Evolutionary conservation across 1,284 basidiomycete genomes (phyloP).

Genomic region (Papiliotrema fonsecae): DNA sequence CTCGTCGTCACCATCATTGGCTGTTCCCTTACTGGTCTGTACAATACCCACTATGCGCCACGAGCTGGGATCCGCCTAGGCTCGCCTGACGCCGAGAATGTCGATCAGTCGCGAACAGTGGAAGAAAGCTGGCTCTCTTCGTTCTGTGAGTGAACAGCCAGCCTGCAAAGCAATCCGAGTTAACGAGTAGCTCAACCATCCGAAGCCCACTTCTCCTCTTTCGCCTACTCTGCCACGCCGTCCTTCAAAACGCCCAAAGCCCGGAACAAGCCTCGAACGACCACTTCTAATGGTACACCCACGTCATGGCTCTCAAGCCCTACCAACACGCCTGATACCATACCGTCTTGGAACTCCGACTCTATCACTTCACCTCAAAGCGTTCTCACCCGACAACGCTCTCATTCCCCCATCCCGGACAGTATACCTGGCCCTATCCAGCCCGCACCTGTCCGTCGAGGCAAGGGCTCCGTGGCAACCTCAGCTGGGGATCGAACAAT

Average conservation of each 20-base stretch:
- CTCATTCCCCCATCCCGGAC: slow-evolving; percentile 4
- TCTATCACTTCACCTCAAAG: slow-evolving; percentile 9
- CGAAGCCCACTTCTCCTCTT: slow-evolving; percentile 18
- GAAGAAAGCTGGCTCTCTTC: slow-evolving; percentile 22
- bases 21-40: slow-evolving; percentile 6
- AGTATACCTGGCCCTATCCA: slow-evolving; percentile 10
- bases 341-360: slow-evolving; percentile 24
- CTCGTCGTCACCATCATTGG: slow-evolving; percentile 6
- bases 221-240: slow-evolving; percentile 18
- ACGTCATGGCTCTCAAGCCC: slow-evolving; percentile 30
- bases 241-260: slow-evolving; percentile 4
- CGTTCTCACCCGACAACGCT: slow-evolving; percentile 11
- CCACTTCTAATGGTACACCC: slow-evolving; percentile 8
- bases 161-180: background rate
- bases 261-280: background rate
- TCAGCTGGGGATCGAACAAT: slow-evolving; percentile 8
- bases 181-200: slow-evolving; percentile 10
- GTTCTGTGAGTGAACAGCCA: slow-evolving; percentile 19
- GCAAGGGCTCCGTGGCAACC: slow-evolving; percentile 6
- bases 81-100: slow-evolving; percentile 2
- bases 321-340: slow-evolving; percentile 19
- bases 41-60: background rate
- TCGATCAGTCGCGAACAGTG: slow-evolving; percentile 1
- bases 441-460: background rate
- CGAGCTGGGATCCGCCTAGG: background rate